Evolutionary conservation across 352 stramenopile genomes (phyloP), one percentile per base, ranked within the genome.

Genomic region (Pythium phragmiticola): DNA sequence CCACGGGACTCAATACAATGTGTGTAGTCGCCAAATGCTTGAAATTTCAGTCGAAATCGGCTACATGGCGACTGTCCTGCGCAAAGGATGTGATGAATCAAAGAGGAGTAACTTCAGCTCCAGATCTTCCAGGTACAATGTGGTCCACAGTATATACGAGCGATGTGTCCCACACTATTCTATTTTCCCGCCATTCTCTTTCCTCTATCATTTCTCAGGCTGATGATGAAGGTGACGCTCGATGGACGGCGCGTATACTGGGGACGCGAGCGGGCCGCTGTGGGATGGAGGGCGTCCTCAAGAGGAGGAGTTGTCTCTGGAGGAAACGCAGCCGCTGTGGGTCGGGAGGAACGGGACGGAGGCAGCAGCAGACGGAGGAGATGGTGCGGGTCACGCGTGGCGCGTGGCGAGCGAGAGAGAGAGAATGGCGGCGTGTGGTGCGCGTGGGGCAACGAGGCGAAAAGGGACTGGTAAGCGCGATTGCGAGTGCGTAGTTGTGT

Each of bases 391-490:
- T 45, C 46, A 52, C 46, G 26, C 46, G 50, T 28, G 50, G 34
- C 16, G 30, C 9, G n/a, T 41, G 11, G 21, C 13, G 30, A 42
- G 7, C 5, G 17, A 42, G 34, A 30, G 34, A 57, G 46, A 52
- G 43, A 57, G 50, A 57, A 14, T 16, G 49, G 26, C 9, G 23
- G 30, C 26, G 14, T 33, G 7, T 42, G 49, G n/a, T 42, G 50
- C n/a, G 51, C 33, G 51, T 47, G 33, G 51, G 51, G 46, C 51
- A 57, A 57, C 51, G 33, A 57, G 51, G 51, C 51, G 51, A 57
- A 57, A 57, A 12, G 34, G 9, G 37, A 21, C 13, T 6, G 21
- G 9, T 14, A 16, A 41, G 12, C 17, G 46, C 9, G 21, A 17
- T 0, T 34, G n/a, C 37, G 7, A 52, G 19, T 23, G 30, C 34